Evolutionary conservation across 2,329 filamentous ascomycete genomes (phyloP).

Genomic region (Penicillium sp.): DNA sequence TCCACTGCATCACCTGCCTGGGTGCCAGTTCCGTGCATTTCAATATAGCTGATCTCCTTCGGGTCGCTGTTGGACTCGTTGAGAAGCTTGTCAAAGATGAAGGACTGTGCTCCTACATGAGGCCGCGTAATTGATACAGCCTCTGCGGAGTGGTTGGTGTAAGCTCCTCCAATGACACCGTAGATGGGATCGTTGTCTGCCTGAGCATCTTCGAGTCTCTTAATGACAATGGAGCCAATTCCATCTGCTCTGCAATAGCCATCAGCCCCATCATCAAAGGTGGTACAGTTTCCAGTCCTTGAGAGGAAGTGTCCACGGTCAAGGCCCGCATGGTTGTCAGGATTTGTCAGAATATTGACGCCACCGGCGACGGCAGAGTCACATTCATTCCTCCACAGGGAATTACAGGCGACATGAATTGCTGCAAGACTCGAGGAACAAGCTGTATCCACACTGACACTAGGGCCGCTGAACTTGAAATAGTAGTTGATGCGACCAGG

Average conservation of each 20-base stretch:
- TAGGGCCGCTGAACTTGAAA: constrained; percentile 72
- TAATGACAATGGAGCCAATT: constrained; percentile 71
- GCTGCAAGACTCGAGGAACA: constrained; percentile 73
- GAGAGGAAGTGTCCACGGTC: constrained; percentile 76
- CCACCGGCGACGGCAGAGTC: constrained; percentile 80
- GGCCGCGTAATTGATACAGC: constrained; percentile 82
- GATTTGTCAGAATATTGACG: constrained; percentile 72
- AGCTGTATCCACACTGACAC: constrained; percentile 71
- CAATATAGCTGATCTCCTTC: constrained; percentile 75
- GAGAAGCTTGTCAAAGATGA: constrained; percentile 67
- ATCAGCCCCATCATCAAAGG: constrained; percentile 76
- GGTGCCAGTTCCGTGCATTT: constrained; percentile 87
- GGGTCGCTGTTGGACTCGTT: constrained; percentile 72
- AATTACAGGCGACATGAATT: constrained; percentile 68
- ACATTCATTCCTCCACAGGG: constrained; percentile 71
- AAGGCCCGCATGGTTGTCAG: constrained; percentile 73
- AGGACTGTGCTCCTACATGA: constrained; percentile 71
- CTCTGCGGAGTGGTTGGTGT: constrained; percentile 79
- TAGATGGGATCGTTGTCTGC: constrained; percentile 67
- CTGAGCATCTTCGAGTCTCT: constrained; percentile 74
- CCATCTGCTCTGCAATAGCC: constrained; percentile 80
- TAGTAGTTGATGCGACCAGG: constrained; percentile 53
- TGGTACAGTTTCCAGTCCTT: constrained; percentile 72
- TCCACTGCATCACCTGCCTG: constrained; percentile 81
- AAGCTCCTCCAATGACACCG: constrained; percentile 70